phyloP scores from a whole-genome alignment of 2,329 filamentous ascomycete genomes.

The Claviceps sp. region DNA sequence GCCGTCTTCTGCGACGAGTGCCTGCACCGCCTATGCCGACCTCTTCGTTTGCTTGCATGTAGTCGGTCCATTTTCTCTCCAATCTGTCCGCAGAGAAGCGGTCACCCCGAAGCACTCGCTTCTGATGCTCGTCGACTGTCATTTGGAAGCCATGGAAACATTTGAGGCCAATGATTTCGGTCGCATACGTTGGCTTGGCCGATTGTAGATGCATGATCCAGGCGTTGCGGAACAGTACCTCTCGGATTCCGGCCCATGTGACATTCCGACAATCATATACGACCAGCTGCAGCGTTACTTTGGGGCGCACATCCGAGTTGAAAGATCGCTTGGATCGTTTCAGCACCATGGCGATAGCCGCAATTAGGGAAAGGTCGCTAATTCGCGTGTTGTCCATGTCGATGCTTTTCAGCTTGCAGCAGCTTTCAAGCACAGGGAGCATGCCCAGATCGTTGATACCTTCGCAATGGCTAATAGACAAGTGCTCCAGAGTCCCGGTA shows the following conservation, averaged over 20 bases:
- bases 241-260: slow-evolving; percentile 82
- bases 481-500: slow-evolving; percentile 55
- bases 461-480: slow-evolving; percentile 86
- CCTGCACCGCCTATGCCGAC: slow-evolving; percentile 56
- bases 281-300: slow-evolving; percentile 58
- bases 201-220: slow-evolving; percentile 44
- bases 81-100: slow-evolving; percentile 61
- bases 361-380: slow-evolving; percentile 71
- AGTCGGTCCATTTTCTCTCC: slow-evolving; percentile 84
- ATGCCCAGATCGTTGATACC: slow-evolving; percentile 71
- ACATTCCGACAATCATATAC: slow-evolving; percentile 88
- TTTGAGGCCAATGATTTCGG: slow-evolving; percentile 73
- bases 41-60: slow-evolving; percentile 86
- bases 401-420: slow-evolving; percentile 52
- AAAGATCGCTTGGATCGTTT: slow-evolving; percentile 40
- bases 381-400: slow-evolving; percentile 92
- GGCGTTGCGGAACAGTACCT: slow-evolving; percentile 75
- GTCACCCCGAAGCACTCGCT: slow-evolving; percentile 68
- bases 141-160: slow-evolving; percentile 94
- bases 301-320: slow-evolving; percentile 27
- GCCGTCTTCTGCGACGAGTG: slow-evolving; percentile 54
- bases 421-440: slow-evolving; percentile 67
- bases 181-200: slow-evolving; percentile 44
- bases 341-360: slow-evolving; percentile 70
- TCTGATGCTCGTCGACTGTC: slow-evolving; percentile 86